Base-by-base conservation (phyloP, 169 alveolate genomes). In the Plasmodium billcollinsi region DNA sequence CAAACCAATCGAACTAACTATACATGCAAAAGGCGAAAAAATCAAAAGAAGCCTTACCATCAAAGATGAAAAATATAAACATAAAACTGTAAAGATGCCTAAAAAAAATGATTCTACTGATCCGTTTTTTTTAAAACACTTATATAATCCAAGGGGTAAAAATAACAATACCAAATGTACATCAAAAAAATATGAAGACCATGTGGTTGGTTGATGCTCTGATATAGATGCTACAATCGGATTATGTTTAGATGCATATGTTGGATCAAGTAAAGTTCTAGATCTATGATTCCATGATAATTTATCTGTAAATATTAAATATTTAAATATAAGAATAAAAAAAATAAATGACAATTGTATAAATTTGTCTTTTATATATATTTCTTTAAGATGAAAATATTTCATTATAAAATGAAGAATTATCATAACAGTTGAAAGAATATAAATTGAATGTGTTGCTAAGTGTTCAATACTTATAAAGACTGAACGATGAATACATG, bases 141-240 rank as follows among this genome's bases (percentile, higher is more conserved):
- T 39, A 59, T 73, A 92, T 12, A 93, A 71, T 2, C 96, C 94
- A 58, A 93, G 74, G 14, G 95, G 94, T 9, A 70, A 54, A 72
- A 69, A 89, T 7, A 93, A 14, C 11, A 93, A 80, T 14, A 88
- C 65, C 20, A 92, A 56, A 90, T 93, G 93, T 29, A 95, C 67
- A 70, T 93, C 96, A 67, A 93, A 56, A 43, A 94, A 86, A 59
- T 91, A 78, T 2, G 94, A 88, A 18, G 93, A 91, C 99, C 99
- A 99, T 6, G 99, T 96, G n/a, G 99, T 97, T 20, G 99, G 99
- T 93, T 98, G 99, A 93, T 99, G 99, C 88, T 99, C 99, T 18
- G 99, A 96, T 24, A 99, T 99, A 11, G 99, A 97, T 21, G 99
- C 99, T 29, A 99, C 98, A 26, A 99, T 97, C 0, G 99, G 99